Conservation (phyloP, 208 protist species). For the Acanthamoeba triangularis region DNA sequence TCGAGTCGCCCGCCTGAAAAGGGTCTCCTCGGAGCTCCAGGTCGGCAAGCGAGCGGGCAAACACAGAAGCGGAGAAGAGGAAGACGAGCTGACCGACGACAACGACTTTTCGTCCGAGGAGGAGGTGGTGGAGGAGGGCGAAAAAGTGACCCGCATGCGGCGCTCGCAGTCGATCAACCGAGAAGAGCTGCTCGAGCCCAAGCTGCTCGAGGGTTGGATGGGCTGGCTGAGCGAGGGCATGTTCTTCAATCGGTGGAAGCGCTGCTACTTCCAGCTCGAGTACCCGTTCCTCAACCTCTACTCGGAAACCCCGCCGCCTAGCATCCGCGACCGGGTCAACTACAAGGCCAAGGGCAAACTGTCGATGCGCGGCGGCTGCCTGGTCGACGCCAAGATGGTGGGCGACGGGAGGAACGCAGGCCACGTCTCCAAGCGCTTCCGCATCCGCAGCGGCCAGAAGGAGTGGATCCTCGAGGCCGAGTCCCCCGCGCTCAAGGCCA, state of each 20-base stretch:
- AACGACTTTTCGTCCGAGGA: slow-evolving; percentile 63
- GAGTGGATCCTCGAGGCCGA: slow-evolving; percentile 32
- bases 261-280: slow-evolving; percentile 26
- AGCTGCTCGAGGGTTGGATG: slow-evolving; percentile 44
- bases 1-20: neutral
- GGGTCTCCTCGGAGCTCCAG: neutral
- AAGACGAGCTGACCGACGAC: neutral
- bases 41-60: neutral
- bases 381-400: neutral
- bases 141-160: neutral
- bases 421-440: neutral
- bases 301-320: neutral
- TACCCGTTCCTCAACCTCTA: slow-evolving; percentile 64
- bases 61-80: neutral
- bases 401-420: neutral
- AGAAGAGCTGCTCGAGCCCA: neutral
- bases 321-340: neutral
- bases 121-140: slow-evolving; percentile 17
- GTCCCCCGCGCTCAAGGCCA: neutral
- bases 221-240: neutral
- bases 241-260: slow-evolving; percentile 65
- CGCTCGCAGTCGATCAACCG: slow-evolving; percentile 43
- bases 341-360: slow-evolving; percentile 7
- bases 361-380: slow-evolving; percentile 39
- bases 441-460: neutral